phyloP scores from a whole-genome alignment of 768 basidiomycete genomes.

The Panaeolus cyanescens region DNA sequence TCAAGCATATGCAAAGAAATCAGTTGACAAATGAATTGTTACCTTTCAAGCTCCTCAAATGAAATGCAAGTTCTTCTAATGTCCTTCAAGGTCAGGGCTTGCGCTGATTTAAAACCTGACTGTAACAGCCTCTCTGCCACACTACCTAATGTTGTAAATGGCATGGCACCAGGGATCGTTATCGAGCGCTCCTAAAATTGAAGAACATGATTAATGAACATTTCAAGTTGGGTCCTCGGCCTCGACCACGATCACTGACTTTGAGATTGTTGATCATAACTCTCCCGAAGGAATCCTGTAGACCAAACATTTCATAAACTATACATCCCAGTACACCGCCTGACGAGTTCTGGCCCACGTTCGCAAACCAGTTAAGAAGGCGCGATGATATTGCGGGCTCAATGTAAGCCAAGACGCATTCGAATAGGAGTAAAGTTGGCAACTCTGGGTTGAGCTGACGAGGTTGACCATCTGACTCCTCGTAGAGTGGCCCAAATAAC shows the following conservation, averaged over 20 bases:
- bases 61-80: conserved; percentile 57
- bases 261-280: conserved; percentile 90
- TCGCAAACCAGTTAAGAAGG: conserved; percentile 75
- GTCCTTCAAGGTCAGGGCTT: conserved; percentile 67
- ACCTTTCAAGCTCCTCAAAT: conserved; percentile 59
- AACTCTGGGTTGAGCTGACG: conserved; percentile 56
- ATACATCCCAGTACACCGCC: conserved; percentile 51
- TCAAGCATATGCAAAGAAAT: neutral
- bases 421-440: conserved; percentile 87
- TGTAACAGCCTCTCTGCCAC: conserved; percentile 62
- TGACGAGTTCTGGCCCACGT: conserved; percentile 41
- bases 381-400: conserved; percentile 53
- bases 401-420: conserved; percentile 95
- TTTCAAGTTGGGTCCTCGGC: neutral
- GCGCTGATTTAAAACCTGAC: conserved; percentile 54
- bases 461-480: conserved; percentile 10
- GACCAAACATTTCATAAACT: conserved; percentile 92
- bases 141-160: conserved; percentile 58
- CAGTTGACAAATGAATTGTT: conserved; percentile 14
- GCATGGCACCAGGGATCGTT: conserved; percentile 68
- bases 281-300: conserved; percentile 86
- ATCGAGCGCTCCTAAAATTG: conserved; percentile 63
- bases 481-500: conserved; percentile 39
- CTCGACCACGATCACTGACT: conserved; percentile 38
- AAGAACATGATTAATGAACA: conserved; percentile 4